Evolutionary conservation across 345 rosid genomes (phyloP).

Genomic region (Citrus cavaleriei): DNA sequence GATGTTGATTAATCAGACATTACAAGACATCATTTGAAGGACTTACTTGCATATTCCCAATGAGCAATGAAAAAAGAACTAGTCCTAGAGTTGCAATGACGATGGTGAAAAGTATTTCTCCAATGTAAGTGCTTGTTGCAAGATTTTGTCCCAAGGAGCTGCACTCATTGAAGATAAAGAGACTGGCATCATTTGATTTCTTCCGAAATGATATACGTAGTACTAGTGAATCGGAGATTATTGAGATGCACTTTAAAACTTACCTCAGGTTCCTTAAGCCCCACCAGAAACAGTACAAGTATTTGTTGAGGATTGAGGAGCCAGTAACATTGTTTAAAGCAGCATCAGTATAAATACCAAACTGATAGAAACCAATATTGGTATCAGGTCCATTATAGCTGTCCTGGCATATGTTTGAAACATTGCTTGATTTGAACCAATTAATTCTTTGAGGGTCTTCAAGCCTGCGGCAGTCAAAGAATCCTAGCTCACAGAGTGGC

Average conservation of each 20-base stretch:
- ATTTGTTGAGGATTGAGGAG: constrained; percentile 28
- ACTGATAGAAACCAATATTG: constrained; percentile 3
- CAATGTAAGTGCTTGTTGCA: constrained; percentile 25
- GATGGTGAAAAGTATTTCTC: constrained; percentile 32
- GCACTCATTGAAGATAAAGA: not conserved
- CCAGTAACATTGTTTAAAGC: constrained; percentile 11
- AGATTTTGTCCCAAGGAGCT: constrained; percentile 29
- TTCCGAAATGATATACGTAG: not conserved
- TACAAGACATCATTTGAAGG: too few relatives aligned
- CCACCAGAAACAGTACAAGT: constrained; percentile 35
- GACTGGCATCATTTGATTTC: not conserved
- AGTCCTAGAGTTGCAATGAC: constrained; percentile 29
- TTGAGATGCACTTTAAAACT: not conserved
- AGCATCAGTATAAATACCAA: constrained; percentile 23
- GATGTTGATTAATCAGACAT: too few relatives aligned
- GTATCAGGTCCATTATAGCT: constrained; percentile 1
- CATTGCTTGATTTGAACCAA: constrained; percentile 26
- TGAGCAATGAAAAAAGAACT: constrained; percentile 33
- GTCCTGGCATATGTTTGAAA: constrained; percentile 9
- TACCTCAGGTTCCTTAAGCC: constrained; percentile 38
- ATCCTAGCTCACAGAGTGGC: constrained; percentile 14
- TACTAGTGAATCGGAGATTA: not conserved
- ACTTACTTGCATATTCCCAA: constrained; percentile 34
- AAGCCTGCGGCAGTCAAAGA: constrained; percentile 22
- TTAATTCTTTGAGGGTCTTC: not conserved